Conservation (phyloP, 805 yeast genomes). For the Starmerella vaccinii region DNA sequence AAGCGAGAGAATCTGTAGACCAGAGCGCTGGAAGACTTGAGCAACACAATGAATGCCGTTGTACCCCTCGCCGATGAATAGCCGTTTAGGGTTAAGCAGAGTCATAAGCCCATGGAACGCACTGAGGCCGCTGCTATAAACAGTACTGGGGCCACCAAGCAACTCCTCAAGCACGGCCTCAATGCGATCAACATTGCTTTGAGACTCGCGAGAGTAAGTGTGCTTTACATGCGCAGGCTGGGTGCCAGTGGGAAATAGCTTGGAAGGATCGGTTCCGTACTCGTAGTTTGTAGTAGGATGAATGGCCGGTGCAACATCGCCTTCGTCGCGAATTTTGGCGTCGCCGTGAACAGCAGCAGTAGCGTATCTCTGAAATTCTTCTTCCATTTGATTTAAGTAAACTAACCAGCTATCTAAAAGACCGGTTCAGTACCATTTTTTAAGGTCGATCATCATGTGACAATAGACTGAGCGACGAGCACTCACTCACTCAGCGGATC, state of each 20-base stretch:
- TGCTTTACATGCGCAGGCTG: slow-evolving; percentile 20
- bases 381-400: background rate
- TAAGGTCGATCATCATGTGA: background rate
- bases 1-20: slow-evolving; percentile 24
- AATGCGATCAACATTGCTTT: slow-evolving; percentile 57
- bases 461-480: no score
- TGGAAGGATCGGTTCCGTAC: slow-evolving; percentile 36
- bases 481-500: no score
- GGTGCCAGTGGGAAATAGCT: background rate
- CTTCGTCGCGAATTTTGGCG: background rate
- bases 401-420: background rate
- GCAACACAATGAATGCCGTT: slow-evolving; percentile 73
- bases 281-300: slow-evolving; percentile 69
- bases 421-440: background rate
- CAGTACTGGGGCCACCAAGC: slow-evolving; percentile 54
- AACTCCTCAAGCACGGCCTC: slow-evolving; percentile 55
- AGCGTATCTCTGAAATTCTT: background rate
- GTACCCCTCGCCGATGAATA: slow-evolving; percentile 70
- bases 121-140: slow-evolving; percentile 66
- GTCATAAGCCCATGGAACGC: slow-evolving; percentile 70
- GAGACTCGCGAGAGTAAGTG: slow-evolving; percentile 60
- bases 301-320: slow-evolving; percentile 57
- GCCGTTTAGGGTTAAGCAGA: slow-evolving; percentile 56
- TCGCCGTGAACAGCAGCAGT: background rate
- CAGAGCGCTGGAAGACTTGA: slow-evolving; percentile 47